phyloP scores from a whole-genome alignment of 2,329 filamentous ascomycete species.

The Paracamarosporium sp. region DNA sequence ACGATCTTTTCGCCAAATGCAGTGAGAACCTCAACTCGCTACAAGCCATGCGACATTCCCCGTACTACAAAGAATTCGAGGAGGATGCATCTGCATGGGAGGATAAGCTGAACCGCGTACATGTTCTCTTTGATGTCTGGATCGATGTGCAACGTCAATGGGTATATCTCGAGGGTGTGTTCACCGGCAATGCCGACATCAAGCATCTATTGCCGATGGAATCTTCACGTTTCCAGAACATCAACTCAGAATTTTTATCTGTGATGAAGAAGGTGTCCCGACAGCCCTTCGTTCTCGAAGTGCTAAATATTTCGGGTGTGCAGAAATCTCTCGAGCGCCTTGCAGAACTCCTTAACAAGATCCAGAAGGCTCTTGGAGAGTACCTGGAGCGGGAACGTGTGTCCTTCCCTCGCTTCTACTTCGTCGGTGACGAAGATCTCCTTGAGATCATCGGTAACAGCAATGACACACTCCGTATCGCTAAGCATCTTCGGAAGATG shows the following conservation, averaged over 20 bases:
- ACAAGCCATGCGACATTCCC: conserved; percentile 98
- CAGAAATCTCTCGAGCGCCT: conserved; percentile 95
- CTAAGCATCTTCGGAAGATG: conserved; percentile 99
- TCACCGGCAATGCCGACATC: conserved; percentile 98
- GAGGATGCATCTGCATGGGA: conserved; percentile 97
- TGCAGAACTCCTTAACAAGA: conserved; percentile 97
- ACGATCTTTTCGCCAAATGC: conserved; percentile 97
- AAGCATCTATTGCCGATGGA: conserved; percentile 97
- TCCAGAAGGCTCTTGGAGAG: conserved; percentile 97
- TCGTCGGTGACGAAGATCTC: conserved; percentile 97
- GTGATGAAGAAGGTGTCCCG: conserved; percentile 99
- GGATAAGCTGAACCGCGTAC: conserved; percentile 95
- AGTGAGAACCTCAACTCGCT: conserved; percentile 97
- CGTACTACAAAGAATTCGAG: conserved; percentile 99
- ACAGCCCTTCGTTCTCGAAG: conserved; percentile 92
- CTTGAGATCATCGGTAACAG: conserved; percentile 99
- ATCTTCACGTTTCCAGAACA: conserved; percentile 96
- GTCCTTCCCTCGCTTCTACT: conserved; percentile 98
- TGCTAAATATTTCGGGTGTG: conserved; percentile 92
- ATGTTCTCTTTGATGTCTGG: conserved; percentile 98
- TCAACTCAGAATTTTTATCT: conserved; percentile 98
- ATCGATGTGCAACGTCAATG: conserved; percentile 99
- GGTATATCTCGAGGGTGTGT: conserved; percentile 99
- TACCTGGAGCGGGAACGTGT: conserved; percentile 98
- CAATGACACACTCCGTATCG: conserved; percentile 93